These are phyloP conservation scores for Salix purpurea DNA, from an alignment of 345 rosid species.

Conservation along the genomic window DNA sequence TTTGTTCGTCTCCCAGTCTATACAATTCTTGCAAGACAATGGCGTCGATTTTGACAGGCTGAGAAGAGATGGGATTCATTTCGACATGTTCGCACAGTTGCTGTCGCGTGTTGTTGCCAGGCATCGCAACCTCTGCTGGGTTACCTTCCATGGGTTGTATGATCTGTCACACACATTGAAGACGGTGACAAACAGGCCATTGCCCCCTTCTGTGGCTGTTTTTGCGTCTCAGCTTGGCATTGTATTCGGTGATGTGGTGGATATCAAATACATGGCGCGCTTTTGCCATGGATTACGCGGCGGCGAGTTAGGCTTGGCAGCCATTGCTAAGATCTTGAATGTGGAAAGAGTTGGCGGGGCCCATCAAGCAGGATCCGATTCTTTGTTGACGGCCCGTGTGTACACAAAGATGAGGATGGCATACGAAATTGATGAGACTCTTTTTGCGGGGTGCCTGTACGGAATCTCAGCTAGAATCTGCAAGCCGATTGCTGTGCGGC, in stretches of 20 bases:
- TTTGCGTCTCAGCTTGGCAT: neutral
- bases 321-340: neutral
- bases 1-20: neutral
- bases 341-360: neutral
- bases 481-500: too few relatives aligned
- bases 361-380: neutral
- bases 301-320: neutral
- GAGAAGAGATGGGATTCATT: neutral
- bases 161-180: neutral
- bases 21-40: neutral
- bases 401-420: neutral
- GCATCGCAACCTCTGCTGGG: neutral
- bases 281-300: neutral
- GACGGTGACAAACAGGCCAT: neutral
- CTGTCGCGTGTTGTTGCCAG: neutral
- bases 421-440: neutral
- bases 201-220: neutral
- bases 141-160: neutral
- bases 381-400: neutral
- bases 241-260: neutral
- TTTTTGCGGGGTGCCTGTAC: neutral
- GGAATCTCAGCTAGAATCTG: neutral
- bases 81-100: neutral
- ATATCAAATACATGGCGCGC: neutral
- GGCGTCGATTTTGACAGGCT: neutral